Base-by-base conservation (phyloP, 768 basidiomycete species). In the Kwoniella sp. region DNA sequence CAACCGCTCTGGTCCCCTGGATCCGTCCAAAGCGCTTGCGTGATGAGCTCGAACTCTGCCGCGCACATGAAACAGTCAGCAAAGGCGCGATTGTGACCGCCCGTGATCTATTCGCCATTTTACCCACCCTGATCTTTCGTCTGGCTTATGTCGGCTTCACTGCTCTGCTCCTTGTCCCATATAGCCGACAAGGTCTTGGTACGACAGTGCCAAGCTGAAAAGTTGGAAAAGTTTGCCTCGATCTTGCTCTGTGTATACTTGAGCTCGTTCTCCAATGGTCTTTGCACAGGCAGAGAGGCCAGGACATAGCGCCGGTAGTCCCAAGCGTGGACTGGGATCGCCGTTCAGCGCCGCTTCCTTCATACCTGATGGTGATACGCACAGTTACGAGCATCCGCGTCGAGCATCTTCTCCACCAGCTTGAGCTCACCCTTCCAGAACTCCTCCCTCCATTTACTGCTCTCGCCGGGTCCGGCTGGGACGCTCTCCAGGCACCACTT, bases 201-300 rank as follows among this genome's bases (percentile, higher is more conserved):
- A 28, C 95, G 83, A 62, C 95, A 91, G 73, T 99, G 95, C 95
- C 95, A 99, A 19, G 95, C 95, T 58, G 90, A 93, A 71, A 95
- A 98, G 71, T 99, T 98, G 28, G 89, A 93, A 70, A 98, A 91
- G 67, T 89, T 96, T 42, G 85, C 78, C 73, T 87, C 85, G 59
- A 99, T 98, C 78, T 96, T 98, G 54, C 80, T 81, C 37, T 81
- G 83, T 2, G 95, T 98, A 69, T 88, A 98, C 0, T 78, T 79
- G 23, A 99, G 75, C 69, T 98, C 95, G n/a, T 82, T 78, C 33
- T 81, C 77, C 3, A 84, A 76, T 12, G 71, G 73, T 22, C 70
- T 62, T 5, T 46, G 39, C 0, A 66, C 53, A 0, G 86, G 84
- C 76, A 88, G 84, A 36, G 79, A 83, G 2, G 79, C 78, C 19